phyloP scores from a whole-genome alignment of 306 rosid genomes.

The Pterocarpus macrocarpus region DNA sequence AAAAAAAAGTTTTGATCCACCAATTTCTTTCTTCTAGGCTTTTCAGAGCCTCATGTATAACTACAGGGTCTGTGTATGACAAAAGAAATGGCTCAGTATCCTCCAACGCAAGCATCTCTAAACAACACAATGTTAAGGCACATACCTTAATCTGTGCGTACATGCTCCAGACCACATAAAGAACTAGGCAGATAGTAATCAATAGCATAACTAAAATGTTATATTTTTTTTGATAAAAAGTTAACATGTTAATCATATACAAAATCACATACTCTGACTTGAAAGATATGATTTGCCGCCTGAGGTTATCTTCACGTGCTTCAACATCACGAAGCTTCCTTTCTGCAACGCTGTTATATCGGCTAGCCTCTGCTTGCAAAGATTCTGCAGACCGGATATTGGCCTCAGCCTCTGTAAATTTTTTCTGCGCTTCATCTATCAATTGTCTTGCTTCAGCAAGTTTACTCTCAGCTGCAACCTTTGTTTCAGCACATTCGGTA shows the following conservation, averaged over 20 bases:
- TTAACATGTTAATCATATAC: not conserved
- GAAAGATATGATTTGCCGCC: constrained; percentile 73
- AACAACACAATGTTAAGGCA: constrained; percentile 1
- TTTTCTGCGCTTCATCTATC: constrained; percentile 78
- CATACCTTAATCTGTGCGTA: not conserved
- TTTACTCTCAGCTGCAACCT: constrained; percentile 89
- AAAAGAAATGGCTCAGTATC: constrained; percentile 13
- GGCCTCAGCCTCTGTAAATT: constrained; percentile 73
- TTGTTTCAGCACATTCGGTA: constrained; percentile 90
- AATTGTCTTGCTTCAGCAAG: constrained; percentile 69
- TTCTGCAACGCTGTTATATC: constrained; percentile 76
- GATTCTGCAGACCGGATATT: constrained; percentile 78
- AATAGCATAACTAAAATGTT: not conserved
- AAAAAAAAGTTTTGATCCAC: not conserved
- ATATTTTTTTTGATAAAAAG: not conserved
- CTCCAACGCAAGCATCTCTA: not conserved
- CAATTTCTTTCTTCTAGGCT: constrained; percentile 11
- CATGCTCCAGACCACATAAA: constrained; percentile 9
- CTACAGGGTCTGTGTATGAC: not conserved
- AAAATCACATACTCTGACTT: constrained; percentile 76
- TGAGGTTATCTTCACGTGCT: constrained; percentile 94
- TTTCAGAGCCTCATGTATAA: constrained; percentile 13
- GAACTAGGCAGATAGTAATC: constrained; percentile 16
- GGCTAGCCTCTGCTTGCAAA: constrained; percentile 76
- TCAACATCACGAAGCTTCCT: constrained; percentile 90